Evolutionary conservation across 108 stramenopile species (phyloP).

Genomic region (Tribonema minus): DNA sequence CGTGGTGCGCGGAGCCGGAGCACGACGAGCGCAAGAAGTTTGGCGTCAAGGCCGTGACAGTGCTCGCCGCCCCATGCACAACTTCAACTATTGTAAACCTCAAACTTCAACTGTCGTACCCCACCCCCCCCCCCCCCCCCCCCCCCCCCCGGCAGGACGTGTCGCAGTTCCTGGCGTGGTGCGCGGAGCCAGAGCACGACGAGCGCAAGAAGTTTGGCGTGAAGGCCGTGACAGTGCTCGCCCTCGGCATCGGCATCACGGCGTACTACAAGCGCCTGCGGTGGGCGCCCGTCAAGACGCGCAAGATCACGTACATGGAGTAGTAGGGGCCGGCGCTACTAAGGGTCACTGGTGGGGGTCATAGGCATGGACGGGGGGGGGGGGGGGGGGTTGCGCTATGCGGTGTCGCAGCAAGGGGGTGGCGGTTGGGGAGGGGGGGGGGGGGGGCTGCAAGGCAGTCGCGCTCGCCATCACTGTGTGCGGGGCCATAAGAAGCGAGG

Average conservation of each 20-base stretch:
- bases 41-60: conserved; percentile 79
- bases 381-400: too few relatives aligned
- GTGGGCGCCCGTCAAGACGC: conserved; percentile 92
- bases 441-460: too few relatives aligned
- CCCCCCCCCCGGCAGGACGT: conserved; percentile 37
- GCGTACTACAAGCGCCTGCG: conserved; percentile 97
- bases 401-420: too few relatives aligned
- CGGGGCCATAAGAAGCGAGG: too few relatives aligned
- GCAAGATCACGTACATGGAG: conserved; percentile 87
- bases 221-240: conserved; percentile 76
- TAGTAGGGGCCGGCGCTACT: not conserved
- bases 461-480: too few relatives aligned
- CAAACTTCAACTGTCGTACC: not conserved
- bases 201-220: conserved; percentile 90
- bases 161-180: conserved; percentile 54
- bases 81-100: too few relatives aligned
- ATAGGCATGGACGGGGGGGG: too few relatives aligned
- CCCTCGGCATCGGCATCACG: conserved; percentile 72
- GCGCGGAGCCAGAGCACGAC: conserved; percentile 96
- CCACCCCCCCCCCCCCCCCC: not conserved
- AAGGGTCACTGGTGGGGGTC: too few relatives aligned
- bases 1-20: conserved; percentile 86
- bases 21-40: conserved; percentile 91
- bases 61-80: too few relatives aligned
- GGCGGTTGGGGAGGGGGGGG: too few relatives aligned